Percentiles rank a stretch among this genome's conserved stretches.
phyloP scores from a whole-genome alignment of 2,329 filamentous ascomycete genomes.

The Colletotrichum shisoi region DNA sequence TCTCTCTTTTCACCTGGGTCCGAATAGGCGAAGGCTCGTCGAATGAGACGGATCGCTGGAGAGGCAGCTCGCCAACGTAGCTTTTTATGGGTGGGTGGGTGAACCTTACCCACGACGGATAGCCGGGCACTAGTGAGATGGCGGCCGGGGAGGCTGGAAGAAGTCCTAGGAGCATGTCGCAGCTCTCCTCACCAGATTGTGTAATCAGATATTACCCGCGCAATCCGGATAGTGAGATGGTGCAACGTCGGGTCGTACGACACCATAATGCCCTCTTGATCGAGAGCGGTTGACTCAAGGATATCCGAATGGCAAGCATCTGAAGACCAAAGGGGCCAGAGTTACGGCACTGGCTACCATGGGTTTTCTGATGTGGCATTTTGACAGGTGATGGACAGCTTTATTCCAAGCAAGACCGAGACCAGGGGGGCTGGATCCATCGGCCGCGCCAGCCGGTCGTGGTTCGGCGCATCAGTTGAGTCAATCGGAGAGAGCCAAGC shows the following conservation, averaged over 20 bases:
- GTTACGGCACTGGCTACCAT: slow-evolving; percentile 6
- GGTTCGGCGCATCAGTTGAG: not conserved
- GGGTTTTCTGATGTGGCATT: slow-evolving; percentile 17
- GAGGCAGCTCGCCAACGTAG: too few relatives aligned
- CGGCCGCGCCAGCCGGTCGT: slow-evolving; percentile 1
- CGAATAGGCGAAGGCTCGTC: not conserved
- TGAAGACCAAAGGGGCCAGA: not conserved
- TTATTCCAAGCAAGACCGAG: not conserved
- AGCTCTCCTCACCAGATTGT: not conserved
- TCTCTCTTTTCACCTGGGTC: not conserved
- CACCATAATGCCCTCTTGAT: not conserved
- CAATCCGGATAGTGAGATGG: slow-evolving; percentile 1
- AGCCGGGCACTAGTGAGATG: slow-evolving; percentile 26
- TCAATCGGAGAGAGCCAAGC: slow-evolving; percentile 25
- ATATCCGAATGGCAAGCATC: slow-evolving; percentile 13
- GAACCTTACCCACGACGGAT: slow-evolving; percentile 17
- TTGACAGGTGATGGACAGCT: not conserved
- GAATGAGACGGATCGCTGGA: slow-evolving; percentile 10
- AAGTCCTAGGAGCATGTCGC: slow-evolving; percentile 2
- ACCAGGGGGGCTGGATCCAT: slow-evolving; percentile 15
- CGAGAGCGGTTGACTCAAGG: not conserved
- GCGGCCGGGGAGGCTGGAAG: slow-evolving; percentile 28
- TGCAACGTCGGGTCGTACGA: not conserved
- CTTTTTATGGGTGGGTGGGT: slow-evolving; percentile 1
- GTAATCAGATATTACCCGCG: not conserved